phyloP scores from a whole-genome alignment of 352 stramenopile genomes.

The Plasmopara viticola region DNA sequence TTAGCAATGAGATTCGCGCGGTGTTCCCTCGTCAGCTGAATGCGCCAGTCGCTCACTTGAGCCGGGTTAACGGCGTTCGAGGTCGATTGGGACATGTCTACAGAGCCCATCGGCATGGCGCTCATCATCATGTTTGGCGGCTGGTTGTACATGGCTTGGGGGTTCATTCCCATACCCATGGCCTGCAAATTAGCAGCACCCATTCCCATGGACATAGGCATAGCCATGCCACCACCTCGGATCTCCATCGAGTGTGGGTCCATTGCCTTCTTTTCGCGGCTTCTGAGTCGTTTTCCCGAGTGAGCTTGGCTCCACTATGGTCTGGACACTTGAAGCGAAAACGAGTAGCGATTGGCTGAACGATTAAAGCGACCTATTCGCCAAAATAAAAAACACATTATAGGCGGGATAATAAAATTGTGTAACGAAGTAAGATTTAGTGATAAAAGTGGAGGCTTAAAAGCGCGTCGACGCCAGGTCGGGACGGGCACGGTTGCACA shows the following conservation, averaged over 20 bases:
- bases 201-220: slow-evolving; percentile 67
- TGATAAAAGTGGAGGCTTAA: slow-evolving; percentile 15
- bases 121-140: slow-evolving; percentile 61
- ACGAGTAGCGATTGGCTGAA: slow-evolving; percentile 18
- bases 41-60: slow-evolving; percentile 57
- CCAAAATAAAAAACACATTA: slow-evolving; percentile 4
- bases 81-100: slow-evolving; percentile 45
- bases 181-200: slow-evolving; percentile 24
- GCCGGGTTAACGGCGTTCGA: slow-evolving; percentile 36
- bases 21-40: slow-evolving; percentile 75
- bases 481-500: slow-evolving; percentile 79
- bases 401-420: no score
- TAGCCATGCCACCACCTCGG: slow-evolving; percentile 45
- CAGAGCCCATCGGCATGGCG: slow-evolving; percentile 54
- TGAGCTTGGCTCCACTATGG: slow-evolving; percentile 26
- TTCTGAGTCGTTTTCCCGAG: slow-evolving; percentile 23
- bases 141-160: slow-evolving; percentile 13
- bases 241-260: slow-evolving; percentile 59
- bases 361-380: slow-evolving; percentile 6
- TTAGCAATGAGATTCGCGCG: slow-evolving; percentile 82
- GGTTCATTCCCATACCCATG: slow-evolving; percentile 42
- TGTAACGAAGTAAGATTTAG: no score
- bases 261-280: slow-evolving; percentile 30
- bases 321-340: slow-evolving; percentile 32
- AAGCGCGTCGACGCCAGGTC: slow-evolving; percentile 71